phyloP scores from a whole-genome alignment of 2,329 filamentous ascomycete genomes.

The Aspergillus ustus region DNA sequence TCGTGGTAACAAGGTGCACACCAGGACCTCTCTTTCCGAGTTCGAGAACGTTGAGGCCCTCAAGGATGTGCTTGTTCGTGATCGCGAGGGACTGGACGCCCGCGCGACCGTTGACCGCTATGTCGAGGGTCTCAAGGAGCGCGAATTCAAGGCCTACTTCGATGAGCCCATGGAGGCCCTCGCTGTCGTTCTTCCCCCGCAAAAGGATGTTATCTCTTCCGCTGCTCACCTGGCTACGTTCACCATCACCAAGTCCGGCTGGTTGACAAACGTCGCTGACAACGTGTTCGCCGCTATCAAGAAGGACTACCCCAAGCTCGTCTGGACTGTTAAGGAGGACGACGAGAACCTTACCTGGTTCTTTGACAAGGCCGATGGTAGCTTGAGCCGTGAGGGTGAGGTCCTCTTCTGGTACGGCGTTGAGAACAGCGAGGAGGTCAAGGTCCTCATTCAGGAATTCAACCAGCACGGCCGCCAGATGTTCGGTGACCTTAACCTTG shows the following conservation, averaged over 20 bases:
- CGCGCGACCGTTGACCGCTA: slow-evolving; percentile 85
- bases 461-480: slow-evolving; percentile 79
- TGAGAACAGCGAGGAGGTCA: slow-evolving; percentile 78
- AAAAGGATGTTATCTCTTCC: slow-evolving; percentile 58
- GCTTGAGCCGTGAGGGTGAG: slow-evolving; percentile 80
- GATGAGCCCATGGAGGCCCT: slow-evolving; percentile 93
- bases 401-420: slow-evolving; percentile 97
- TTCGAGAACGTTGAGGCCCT: slow-evolving; percentile 77
- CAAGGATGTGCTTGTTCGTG: slow-evolving; percentile 80
- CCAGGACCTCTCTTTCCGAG: slow-evolving; percentile 70
- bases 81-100: slow-evolving; percentile 80
- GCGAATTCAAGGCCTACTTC: slow-evolving; percentile 89
- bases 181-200: slow-evolving; percentile 80
- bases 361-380: slow-evolving; percentile 95
- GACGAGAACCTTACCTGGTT: slow-evolving; percentile 99
- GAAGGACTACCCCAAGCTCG: slow-evolving; percentile 87
- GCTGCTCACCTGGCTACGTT: slow-evolving; percentile 87
- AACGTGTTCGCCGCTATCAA: slow-evolving; percentile 93
- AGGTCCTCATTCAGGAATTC: slow-evolving; percentile 83
- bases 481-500: slow-evolving; percentile 87
- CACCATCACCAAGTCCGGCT: slow-evolving; percentile 90
- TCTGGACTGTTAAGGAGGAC: slow-evolving; percentile 95
- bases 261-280: slow-evolving; percentile 92
- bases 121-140: slow-evolving; percentile 74
- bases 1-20: slow-evolving; percentile 85